Conservation (phyloP, 2,329 filamentous ascomycete genomes). For the Clathrospora elynae region DNA sequence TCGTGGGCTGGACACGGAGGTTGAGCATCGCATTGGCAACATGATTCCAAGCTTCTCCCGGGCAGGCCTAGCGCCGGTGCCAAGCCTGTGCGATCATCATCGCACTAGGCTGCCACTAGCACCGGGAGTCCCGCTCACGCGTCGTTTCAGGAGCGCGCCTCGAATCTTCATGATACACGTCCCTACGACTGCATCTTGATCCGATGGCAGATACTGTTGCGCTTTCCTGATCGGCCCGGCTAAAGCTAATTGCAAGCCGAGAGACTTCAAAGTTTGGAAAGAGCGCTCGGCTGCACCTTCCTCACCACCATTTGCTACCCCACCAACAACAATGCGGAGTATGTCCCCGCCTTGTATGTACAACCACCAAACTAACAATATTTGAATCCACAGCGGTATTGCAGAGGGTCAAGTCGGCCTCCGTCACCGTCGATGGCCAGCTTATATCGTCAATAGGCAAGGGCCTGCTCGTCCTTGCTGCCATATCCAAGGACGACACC, state of each 20-base stretch:
- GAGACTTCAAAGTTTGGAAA: not conserved
- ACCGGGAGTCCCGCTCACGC: constrained; percentile 16
- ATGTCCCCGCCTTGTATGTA: constrained; percentile 14
- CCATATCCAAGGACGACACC: constrained; percentile 87
- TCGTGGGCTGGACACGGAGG: constrained; percentile 33
- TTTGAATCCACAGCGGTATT: constrained; percentile 84
- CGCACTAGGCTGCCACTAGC: constrained; percentile 11
- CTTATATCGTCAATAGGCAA: constrained; percentile 89
- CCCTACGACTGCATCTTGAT: too few species aligned
- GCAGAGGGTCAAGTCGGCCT: constrained; percentile 92
- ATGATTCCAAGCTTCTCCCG: constrained; percentile 27
- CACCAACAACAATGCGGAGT: constrained; percentile 29
- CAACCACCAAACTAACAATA: constrained; percentile 28
- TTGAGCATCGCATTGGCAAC: constrained; percentile 30
- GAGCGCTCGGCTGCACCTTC: constrained; percentile 2
- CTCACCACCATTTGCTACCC: constrained; percentile 14
- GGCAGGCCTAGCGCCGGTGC: constrained; percentile 28
- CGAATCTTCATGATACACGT: too few species aligned
- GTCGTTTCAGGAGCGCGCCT: constrained; percentile 22
- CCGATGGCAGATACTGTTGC: too few species aligned
- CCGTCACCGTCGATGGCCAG: constrained; percentile 90
- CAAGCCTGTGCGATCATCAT: constrained; percentile 21
- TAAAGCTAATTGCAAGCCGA: constrained; percentile 1
- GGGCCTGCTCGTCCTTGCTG: constrained; percentile 88
- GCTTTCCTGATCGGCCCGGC: not conserved